Percentiles rank a stretch among this genome's conserved stretches.
phyloP scores from a whole-genome alignment of 306 rosid species.

The Morella rubra region DNA sequence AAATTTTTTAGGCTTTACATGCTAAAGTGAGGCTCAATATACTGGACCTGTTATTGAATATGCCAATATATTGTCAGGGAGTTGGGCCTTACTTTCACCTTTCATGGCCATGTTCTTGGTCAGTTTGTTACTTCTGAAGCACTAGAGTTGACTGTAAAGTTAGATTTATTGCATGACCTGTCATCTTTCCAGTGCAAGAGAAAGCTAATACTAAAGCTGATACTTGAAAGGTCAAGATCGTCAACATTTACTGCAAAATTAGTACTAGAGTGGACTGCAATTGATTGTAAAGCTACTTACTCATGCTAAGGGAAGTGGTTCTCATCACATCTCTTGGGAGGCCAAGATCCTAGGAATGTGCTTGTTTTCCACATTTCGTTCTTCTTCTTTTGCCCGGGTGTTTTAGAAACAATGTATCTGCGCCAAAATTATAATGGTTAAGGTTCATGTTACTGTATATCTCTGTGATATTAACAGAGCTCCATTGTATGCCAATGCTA shows the following conservation, averaged over 20 bases:
- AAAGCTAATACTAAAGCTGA: not conserved
- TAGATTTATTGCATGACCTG: not conserved
- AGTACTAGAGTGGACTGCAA: too few species aligned
- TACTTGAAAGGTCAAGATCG: too few species aligned
- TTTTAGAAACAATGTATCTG: not conserved
- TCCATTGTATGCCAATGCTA: not conserved
- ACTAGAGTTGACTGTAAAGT: not conserved
- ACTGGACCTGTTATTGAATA: not conserved
- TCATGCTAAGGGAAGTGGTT: too few species aligned
- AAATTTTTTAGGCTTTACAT: not conserved
- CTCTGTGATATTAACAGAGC: not conserved
- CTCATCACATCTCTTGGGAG: not conserved
- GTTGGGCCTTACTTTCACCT: not conserved
- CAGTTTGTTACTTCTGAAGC: not conserved
- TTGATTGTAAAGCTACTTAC: too few species aligned
- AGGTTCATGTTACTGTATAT: not conserved
- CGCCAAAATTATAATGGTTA: not conserved
- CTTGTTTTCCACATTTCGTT: not conserved
- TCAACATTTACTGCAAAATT: too few species aligned
- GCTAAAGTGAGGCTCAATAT: not conserved
- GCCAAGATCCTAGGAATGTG: not conserved
- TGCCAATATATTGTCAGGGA: not conserved
- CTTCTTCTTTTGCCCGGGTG: not conserved
- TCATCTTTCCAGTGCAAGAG: conserved; percentile 2
- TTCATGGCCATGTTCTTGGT: not conserved